Percentiles rank a stretch among this genome's conserved stretches.
Evolutionary conservation across 2,329 filamentous ascomycete species (phyloP).

Genomic region (Aspergillus pseudotamarii): DNA sequence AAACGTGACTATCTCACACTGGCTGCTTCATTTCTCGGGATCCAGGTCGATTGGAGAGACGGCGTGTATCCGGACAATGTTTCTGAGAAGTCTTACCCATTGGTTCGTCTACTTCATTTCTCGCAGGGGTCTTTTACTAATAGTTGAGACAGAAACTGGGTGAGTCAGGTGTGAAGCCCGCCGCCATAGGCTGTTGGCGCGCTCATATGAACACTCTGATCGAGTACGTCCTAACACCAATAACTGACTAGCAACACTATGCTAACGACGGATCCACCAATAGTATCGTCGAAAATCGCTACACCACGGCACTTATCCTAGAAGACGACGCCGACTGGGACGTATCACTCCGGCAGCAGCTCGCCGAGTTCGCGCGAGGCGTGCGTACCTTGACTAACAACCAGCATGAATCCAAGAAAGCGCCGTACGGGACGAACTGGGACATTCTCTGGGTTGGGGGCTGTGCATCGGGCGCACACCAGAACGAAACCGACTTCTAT

Average conservation of each 20-base stretch:
- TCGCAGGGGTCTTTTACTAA: conserved; percentile 4
- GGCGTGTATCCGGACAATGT: conserved; percentile 47
- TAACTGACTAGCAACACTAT: neutral
- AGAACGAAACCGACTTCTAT: conserved; percentile 32
- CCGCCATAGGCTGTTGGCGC: conserved; percentile 47
- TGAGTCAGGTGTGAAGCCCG: conserved; percentile 19
- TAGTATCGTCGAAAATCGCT: conserved; percentile 49
- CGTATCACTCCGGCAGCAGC: conserved; percentile 52
- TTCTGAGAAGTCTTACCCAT: conserved; percentile 47
- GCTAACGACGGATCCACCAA: neutral
- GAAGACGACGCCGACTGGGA: conserved; percentile 65
- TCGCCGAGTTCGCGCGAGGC: conserved; percentile 42
- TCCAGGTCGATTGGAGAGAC: conserved; percentile 50
- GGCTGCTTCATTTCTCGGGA: conserved; percentile 44
- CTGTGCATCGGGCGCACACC: conserved; percentile 41
- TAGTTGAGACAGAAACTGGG: conserved; percentile 13
- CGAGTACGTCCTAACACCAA: conserved; percentile 23
- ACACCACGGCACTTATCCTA: conserved; percentile 55
- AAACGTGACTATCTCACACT: conserved; percentile 54
- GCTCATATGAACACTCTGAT: conserved; percentile 43
- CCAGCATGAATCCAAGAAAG: conserved; percentile 28
- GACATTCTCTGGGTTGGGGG: conserved; percentile 57
- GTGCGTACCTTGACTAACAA: conserved; percentile 34
- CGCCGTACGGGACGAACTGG: conserved; percentile 57
- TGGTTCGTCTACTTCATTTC: conserved; percentile 16